Conservation (phyloP, 306 rosid species). For the Gillenia trifoliata region DNA sequence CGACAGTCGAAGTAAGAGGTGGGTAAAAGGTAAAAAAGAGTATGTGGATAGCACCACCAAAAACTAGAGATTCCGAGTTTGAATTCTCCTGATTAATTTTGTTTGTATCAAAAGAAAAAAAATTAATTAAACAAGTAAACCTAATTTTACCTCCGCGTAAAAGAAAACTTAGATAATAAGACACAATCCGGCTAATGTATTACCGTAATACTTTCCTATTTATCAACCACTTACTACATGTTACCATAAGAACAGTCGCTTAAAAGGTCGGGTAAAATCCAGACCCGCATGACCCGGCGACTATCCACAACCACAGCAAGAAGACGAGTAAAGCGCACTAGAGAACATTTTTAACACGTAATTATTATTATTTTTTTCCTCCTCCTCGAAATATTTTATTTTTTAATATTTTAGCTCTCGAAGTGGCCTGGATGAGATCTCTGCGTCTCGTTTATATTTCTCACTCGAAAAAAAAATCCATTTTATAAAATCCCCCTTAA, state of each 20-base stretch:
- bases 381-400: not conserved
- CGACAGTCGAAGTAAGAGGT: too few relatives aligned
- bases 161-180: not conserved
- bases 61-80: too few relatives aligned
- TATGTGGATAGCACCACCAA: too few relatives aligned
- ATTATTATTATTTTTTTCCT: not conserved
- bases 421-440: constrained; percentile 23
- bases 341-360: constrained; percentile 15
- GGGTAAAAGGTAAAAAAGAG: too few relatives aligned
- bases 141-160: too few relatives aligned
- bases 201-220: too few relatives aligned
- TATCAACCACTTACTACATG: not conserved
- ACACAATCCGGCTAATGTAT: too few relatives aligned
- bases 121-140: too few relatives aligned
- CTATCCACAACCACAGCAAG: not conserved
- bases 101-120: too few relatives aligned
- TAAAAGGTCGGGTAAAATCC: not conserved
- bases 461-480: constrained; percentile 25
- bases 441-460: constrained; percentile 21
- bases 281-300: constrained; percentile 7
- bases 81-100: too few relatives aligned
- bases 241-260: not conserved
- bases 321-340: not conserved
- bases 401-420: not conserved
- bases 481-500: constrained; percentile 21